Evolutionary conservation across 345 rosid species (phyloP).

Genomic region (Rubroshorea leprosula): DNA sequence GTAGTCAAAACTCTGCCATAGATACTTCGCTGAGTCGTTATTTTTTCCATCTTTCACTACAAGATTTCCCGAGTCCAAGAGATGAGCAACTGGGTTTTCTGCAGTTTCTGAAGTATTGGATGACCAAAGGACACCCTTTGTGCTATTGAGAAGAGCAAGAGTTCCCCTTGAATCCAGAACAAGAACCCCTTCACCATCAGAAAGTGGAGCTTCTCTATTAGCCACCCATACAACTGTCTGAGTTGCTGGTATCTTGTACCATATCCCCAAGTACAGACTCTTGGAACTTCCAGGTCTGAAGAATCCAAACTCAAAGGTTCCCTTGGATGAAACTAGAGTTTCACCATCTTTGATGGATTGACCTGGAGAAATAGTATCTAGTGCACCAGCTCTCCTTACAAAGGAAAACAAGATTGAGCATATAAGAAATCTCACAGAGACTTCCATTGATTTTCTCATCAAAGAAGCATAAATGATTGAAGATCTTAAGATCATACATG

Average conservation of each 20-base stretch:
- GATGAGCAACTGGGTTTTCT: conserved; percentile 29
- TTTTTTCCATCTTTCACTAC: conserved; percentile 25
- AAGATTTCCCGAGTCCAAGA: conserved; percentile 38
- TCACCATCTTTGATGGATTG: conserved; percentile 2
- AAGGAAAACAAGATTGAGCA: background rate
- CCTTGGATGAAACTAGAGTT: conserved; percentile 29
- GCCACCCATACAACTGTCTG: conserved; percentile 43
- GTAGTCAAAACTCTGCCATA: conserved; percentile 51
- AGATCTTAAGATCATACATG: no score
- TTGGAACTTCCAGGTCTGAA: conserved; percentile 3
- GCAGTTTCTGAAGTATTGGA: conserved; percentile 5
- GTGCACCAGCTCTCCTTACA: background rate
- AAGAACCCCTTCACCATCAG: conserved; percentile 25
- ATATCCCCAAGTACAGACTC: conserved; percentile 5
- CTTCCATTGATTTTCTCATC: background rate
- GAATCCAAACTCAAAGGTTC: conserved; percentile 8
- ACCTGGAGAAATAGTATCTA: background rate
- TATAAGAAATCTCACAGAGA: background rate
- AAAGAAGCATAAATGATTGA: no score
- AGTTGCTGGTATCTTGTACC: background rate
- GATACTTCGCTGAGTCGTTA: background rate
- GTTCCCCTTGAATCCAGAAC: conserved; percentile 18
- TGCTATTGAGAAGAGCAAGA: conserved; percentile 14
- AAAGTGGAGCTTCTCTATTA: conserved; percentile 32
- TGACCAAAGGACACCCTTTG: conserved; percentile 24